Percentiles rank a stretch among this genome's conserved stretches.
Conservation (phyloP, 768 basidiomycete species). For the Mycena vulgaris region DNA sequence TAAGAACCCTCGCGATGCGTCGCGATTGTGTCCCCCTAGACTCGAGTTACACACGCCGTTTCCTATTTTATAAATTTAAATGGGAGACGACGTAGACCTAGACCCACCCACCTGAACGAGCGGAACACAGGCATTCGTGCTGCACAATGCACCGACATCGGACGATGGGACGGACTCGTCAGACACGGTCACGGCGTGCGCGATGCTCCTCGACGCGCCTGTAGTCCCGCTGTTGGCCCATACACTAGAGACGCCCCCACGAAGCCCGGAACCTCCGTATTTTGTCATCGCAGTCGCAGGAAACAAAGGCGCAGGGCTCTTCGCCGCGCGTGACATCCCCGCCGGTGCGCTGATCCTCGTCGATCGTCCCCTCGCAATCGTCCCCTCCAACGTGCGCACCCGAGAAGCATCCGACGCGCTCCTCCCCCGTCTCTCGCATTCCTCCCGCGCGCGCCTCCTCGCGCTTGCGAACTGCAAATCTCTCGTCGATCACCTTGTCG, state of each 20-base stretch:
- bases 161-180: conserved; percentile 21
- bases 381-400: conserved; percentile 41
- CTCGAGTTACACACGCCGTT: neutral
- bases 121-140: conserved; percentile 20
- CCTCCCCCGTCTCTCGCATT: conserved; percentile 38
- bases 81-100: neutral
- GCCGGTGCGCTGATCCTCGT: conserved; percentile 43
- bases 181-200: conserved; percentile 22
- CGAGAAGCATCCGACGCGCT: conserved; percentile 43
- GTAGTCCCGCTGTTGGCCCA: conserved; percentile 28
- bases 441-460: conserved; percentile 40
- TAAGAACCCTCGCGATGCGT: too few relatives aligned
- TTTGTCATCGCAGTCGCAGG: conserved; percentile 32
- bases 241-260: neutral
- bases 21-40: too few relatives aligned
- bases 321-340: conserved; percentile 39
- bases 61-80: neutral
- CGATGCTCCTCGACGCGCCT: conserved; percentile 30
- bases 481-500: conserved; percentile 54
- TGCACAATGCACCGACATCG: conserved; percentile 24
- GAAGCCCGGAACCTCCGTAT: conserved; percentile 4
- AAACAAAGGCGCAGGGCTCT: conserved; percentile 49
- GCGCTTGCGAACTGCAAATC: conserved; percentile 48
- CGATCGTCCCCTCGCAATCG: conserved; percentile 46
- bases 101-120: too few relatives aligned